Percentiles rank a stretch among this genome's conserved stretches.
These are phyloP conservation scores for Anthracocystis walkeri DNA, from an alignment of 1,284 basidiomycete species.

Conservation along the genomic window DNA sequence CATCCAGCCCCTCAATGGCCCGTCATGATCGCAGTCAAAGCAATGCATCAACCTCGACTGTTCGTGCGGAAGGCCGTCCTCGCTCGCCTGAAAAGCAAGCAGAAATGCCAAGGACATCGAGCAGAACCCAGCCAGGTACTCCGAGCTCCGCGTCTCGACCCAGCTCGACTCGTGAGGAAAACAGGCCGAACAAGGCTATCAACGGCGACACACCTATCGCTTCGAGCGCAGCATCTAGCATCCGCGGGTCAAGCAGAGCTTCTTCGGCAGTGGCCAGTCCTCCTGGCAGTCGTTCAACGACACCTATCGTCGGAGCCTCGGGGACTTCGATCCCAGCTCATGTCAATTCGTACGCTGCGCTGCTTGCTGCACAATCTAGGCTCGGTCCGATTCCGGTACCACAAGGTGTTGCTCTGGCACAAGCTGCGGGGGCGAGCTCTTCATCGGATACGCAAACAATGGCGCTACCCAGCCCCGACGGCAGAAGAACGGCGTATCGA, in stretches of 20 bases:
- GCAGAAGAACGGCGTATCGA: constrained; percentile 44
- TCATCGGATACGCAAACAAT: constrained; percentile 2
- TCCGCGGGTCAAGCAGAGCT: constrained; percentile 25
- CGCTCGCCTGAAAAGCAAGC: constrained; percentile 28
- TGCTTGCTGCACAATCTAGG: constrained; percentile 45
- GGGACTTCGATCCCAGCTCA: constrained; percentile 41
- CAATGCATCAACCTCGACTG: constrained; percentile 19
- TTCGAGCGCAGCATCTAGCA: constrained; percentile 34
- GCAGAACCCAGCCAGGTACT: constrained; percentile 8
- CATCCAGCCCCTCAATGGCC: neutral
- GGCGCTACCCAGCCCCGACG: constrained; percentile 12
- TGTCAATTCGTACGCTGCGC: constrained; percentile 50
- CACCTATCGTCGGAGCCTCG: constrained; percentile 36
- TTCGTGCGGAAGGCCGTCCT: constrained; percentile 13
- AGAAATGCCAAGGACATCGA: constrained; percentile 19
- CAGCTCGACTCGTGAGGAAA: neutral
- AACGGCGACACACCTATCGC: constrained; percentile 12
- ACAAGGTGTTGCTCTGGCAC: constrained; percentile 49
- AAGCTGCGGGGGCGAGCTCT: constrained; percentile 22
- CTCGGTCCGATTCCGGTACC: constrained; percentile 49
- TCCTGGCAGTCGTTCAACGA: constrained; percentile 40
- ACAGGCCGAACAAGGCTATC: neutral
- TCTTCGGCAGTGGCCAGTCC: constrained; percentile 36
- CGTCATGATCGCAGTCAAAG: constrained; percentile 23
- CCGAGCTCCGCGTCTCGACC: neutral